Conservation (phyloP, 768 basidiomycete genomes). For the Amanita jacksonii region DNA sequence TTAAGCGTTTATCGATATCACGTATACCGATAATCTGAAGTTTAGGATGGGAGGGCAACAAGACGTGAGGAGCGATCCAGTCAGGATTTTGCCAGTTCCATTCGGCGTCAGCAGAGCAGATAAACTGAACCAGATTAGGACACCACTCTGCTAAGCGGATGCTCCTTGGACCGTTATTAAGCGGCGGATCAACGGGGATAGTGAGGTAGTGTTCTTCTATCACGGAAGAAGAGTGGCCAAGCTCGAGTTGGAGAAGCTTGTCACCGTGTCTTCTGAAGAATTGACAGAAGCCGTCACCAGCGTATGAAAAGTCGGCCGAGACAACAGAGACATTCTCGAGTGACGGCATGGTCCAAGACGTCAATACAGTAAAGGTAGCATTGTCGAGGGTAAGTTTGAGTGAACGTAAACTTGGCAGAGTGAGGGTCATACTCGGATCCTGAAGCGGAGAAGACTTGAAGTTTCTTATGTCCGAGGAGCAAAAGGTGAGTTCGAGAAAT, state of each 20-base stretch:
- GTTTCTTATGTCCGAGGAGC: constrained; percentile 34
- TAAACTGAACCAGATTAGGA: constrained; percentile 59
- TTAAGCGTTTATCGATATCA: constrained; percentile 56
- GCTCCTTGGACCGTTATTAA: constrained; percentile 24
- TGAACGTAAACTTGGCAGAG: constrained; percentile 54
- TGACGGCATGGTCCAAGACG: constrained; percentile 56
- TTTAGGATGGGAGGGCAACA: constrained; percentile 53
- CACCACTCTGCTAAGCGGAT: constrained; percentile 58
- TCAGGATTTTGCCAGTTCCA: constrained; percentile 77
- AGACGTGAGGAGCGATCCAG: constrained; percentile 71
- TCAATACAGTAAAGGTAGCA: constrained; percentile 56
- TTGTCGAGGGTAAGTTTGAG: constrained; percentile 67
- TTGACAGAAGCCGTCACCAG: constrained; percentile 49
- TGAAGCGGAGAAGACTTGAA: constrained; percentile 8
- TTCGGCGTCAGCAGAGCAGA: constrained; percentile 68
- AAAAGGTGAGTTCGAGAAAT: constrained; percentile 60
- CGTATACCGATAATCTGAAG: constrained; percentile 63
- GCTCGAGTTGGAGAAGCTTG: constrained; percentile 55
- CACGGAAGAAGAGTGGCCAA: constrained; percentile 60
- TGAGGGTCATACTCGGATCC: constrained; percentile 25
- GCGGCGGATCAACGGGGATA: constrained; percentile 21
- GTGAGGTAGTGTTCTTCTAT: constrained; percentile 63
- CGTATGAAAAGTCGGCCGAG: constrained; percentile 62
- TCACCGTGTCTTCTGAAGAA: constrained; percentile 62
- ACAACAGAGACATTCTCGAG: constrained; percentile 59